Evolutionary conservation across 2,329 filamentous ascomycete genomes (phyloP).

Genomic region (Furcasterigmium sp.): DNA sequence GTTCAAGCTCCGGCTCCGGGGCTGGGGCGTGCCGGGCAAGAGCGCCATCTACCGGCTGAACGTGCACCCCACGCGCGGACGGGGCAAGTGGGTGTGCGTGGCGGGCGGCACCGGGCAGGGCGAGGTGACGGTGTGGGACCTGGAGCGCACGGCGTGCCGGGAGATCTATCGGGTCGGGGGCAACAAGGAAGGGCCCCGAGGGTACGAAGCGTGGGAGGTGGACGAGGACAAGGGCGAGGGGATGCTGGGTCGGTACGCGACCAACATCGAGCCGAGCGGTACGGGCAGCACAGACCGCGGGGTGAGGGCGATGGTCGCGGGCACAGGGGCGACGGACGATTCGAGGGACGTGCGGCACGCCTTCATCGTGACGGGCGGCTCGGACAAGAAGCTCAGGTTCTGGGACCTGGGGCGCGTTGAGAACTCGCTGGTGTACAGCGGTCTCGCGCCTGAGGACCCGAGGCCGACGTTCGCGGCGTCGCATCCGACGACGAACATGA

Average conservation of each 20-base stretch:
- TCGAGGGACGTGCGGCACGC: conserved; percentile 69
- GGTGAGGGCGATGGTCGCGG: conserved; percentile 70
- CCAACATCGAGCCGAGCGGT: conserved; percentile 59
- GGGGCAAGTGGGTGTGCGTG: conserved; percentile 81
- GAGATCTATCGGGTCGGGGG: conserved; percentile 77
- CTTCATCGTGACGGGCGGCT: conserved; percentile 82
- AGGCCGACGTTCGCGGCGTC: conserved; percentile 67
- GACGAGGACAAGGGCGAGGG: conserved; percentile 85
- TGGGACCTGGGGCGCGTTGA: conserved; percentile 84
- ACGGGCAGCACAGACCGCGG: conserved; percentile 55
- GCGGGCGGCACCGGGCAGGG: conserved; percentile 81
- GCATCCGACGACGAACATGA: conserved; percentile 58
- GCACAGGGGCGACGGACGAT: conserved; percentile 64
- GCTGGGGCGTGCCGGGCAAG: conserved; percentile 81
- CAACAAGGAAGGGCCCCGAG: conserved; percentile 53
- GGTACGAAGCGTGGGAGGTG: conserved; percentile 80
- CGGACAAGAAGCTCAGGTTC: conserved; percentile 86
- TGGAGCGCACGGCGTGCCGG: conserved; percentile 82
- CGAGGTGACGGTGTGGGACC: conserved; percentile 92
- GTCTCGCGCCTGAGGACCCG: conserved; percentile 63
- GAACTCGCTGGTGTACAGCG: conserved; percentile 74
- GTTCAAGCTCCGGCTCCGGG: conserved; percentile 83
- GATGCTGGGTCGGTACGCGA: conserved; percentile 82
- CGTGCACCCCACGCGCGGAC: conserved; percentile 72
- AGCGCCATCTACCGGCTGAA: conserved; percentile 74